Conservation (phyloP, 2,329 filamentous ascomycete species). For the Fragosphaeria purpurea region DNA sequence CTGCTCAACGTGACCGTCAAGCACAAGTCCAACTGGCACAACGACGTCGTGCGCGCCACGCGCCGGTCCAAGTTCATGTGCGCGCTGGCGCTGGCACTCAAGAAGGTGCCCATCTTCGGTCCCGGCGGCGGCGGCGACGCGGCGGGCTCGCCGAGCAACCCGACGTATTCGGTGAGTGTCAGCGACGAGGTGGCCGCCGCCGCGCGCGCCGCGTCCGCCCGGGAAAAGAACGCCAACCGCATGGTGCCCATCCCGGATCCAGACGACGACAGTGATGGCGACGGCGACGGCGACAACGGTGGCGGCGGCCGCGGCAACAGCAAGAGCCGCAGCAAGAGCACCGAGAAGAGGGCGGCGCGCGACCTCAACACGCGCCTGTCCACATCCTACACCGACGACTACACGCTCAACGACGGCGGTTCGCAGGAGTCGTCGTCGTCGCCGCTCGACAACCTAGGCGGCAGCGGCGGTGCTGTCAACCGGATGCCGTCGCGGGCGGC, state of each 20-base stretch:
- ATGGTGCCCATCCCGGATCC: slow-evolving; percentile 42
- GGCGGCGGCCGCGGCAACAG: slow-evolving; percentile 8
- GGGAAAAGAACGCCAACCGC: slow-evolving; percentile 48
- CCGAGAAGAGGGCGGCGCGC: slow-evolving; percentile 35
- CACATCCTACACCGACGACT: slow-evolving; percentile 25
- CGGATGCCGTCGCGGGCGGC: too few species aligned
- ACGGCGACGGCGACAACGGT: slow-evolving; percentile 6
- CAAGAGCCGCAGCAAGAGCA: slow-evolving; percentile 19
- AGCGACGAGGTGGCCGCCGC: slow-evolving; percentile 55
- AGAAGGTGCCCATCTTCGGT: slow-evolving; percentile 74
- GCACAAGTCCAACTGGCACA: slow-evolving; percentile 89
- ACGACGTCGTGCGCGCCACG: slow-evolving; percentile 70
- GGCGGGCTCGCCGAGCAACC: slow-evolving; percentile 60
- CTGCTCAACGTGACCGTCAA: slow-evolving; percentile 73
- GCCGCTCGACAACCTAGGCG: slow-evolving; percentile 11
- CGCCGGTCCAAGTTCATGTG: slow-evolving; percentile 96
- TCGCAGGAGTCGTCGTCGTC: slow-evolving; percentile 23
- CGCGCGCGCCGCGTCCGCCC: slow-evolving; percentile 48
- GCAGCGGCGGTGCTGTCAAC: too few species aligned
- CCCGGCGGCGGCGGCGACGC: slow-evolving; percentile 62
- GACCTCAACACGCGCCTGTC: slow-evolving; percentile 33
- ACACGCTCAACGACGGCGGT: slow-evolving; percentile 20
- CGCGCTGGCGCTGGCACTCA: slow-evolving; percentile 73
- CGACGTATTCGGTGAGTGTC: slow-evolving; percentile 70
- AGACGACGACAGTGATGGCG: background rate